These are phyloP conservation scores for Fusarium luffae DNA, from an alignment of 2,329 filamentous ascomycete genomes.

Conservation along the genomic window DNA sequence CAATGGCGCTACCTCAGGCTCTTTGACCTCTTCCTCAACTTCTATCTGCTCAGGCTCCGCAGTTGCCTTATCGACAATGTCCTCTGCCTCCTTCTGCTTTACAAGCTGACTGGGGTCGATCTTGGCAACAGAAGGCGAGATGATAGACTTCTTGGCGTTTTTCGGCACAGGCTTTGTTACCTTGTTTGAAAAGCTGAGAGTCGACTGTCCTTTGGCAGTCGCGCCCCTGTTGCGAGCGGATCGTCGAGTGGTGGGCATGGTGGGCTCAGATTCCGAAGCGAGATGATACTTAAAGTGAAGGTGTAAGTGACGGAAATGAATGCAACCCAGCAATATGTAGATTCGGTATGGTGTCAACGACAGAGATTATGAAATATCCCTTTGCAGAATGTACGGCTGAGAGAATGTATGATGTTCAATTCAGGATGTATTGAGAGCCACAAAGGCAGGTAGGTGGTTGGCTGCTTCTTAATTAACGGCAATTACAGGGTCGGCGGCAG, in stretches of 20 bases:
- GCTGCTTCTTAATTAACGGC: neutral
- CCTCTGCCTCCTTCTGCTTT: slow-evolving; percentile 29
- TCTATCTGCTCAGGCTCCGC: slow-evolving; percentile 33
- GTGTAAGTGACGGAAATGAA: slow-evolving; percentile 2
- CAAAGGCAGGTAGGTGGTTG: neutral
- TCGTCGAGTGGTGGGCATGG: slow-evolving; percentile 63
- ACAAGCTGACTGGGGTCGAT: slow-evolving; percentile 47
- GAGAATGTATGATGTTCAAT: slow-evolving; percentile 13
- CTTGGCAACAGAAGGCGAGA: slow-evolving; percentile 51
- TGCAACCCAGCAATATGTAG: neutral
- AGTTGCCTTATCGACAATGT: slow-evolving; percentile 31
- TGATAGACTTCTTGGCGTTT: slow-evolving; percentile 58
- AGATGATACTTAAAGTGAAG: slow-evolving; percentile 5
- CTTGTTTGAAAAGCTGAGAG: slow-evolving; percentile 65
- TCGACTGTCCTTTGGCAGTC: slow-evolving; percentile 62
- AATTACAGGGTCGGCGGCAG: slow-evolving; percentile 23
- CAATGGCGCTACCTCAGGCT: slow-evolving; percentile 42
- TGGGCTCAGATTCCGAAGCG: slow-evolving; percentile 27
- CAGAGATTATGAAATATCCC: neutral
- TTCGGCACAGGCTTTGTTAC: slow-evolving; percentile 66
- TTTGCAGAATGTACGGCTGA: neutral
- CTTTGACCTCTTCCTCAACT: slow-evolving; percentile 37
- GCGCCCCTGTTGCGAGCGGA: slow-evolving; percentile 54
- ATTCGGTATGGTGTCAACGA: neutral
- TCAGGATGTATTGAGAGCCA: neutral